Base-by-base conservation (phyloP, 169 alveolate genomes). In the Fabrea salina region DNA sequence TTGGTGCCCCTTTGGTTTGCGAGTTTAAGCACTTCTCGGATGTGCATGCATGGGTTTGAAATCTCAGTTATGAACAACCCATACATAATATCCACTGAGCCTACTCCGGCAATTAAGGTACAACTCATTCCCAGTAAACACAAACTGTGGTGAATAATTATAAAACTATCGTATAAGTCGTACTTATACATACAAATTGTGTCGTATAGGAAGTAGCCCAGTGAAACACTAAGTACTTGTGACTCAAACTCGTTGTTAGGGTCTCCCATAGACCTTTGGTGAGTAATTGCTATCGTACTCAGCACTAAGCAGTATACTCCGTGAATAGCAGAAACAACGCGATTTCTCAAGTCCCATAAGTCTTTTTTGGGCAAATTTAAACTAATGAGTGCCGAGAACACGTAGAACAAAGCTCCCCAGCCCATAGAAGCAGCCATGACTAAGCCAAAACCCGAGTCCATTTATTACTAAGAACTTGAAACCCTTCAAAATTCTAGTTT, bases 181-280 rank as follows among this genome's bases (percentile, higher is more conserved):
- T 39, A 11, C 3, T 22, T 39, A 33, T 19, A 37, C 75, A 64
- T 64, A 40, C 56, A 64, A 11, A 64, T 32, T 1, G 54, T 8
- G 54, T 64, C 75, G 41, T 64, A 64, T 2, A 64, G 5, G 50
- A 64, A 64, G 5, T 35, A 64, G 35, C 75, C 75, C n/a, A 64
- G 30, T 19, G 56, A 22, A 16, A 32, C 19, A 6, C 54, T 22
- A 0, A 64, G 5, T 22, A 64, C 75, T 5, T 25, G 16, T 22
- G 4, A 19, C 41, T 64, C 47, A 40, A 64, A 64, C 25, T 64
- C 75, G 30, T 0, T 0, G n/a, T 64, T 64, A 39, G 16, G 47
- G 6, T 19, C 75, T 64, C 75, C 75, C 27, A 64, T 16, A 39
- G 5, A 30, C n/a, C 33, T 1, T 35, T 56, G 57, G 5, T 33